Evolutionary conservation across 169 alveolate species (phyloP), one percentile per base, ranked within the genome.

Genomic region (Babesia divergens): DNA sequence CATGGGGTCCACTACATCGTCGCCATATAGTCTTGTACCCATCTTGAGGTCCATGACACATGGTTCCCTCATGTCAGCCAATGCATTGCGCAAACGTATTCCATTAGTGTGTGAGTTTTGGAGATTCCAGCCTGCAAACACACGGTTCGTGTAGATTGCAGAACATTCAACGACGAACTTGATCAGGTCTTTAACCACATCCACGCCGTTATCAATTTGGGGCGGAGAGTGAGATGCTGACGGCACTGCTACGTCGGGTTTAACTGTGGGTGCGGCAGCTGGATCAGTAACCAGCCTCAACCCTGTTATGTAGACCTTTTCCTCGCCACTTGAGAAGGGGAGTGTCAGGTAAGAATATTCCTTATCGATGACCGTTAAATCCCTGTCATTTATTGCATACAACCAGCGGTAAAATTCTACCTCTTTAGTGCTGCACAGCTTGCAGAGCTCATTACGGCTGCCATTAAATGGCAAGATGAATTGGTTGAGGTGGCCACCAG

Each of bases 31-130:
- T 1, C 89, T 37, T 8, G 74, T 66, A 20, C 90, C 90, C 90
- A 86, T 86, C 55, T 86, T 82, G 44, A 86, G 51, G 64, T 86
- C 92, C 85, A 86, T 86, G 42, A 82, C 90, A 49, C 89, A 81
- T 4, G 92, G 92, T 49, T 67, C 69, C 18, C 81, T 59, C 92
- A 86, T 86, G 24, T 69, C 70, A 47, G 80, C 54, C 43, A 82
- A 31, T 16, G 71, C 89, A 62, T 86, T 86, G 31, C 65, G 46
- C 42, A 86, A 28, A 35, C 89, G 65, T 5, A 86, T 71, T 51
- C 86, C 92, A 38, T 80, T 56, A 4, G 18, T 53, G 66, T 47
- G 64, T n/a, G 49, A 46, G 18, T 24, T n/a, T 22, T 65, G 56
- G 18, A 59, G 49, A 34, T 60, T n/a, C 83, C 83, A 72, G 68